Percentiles rank a stretch among this genome's conserved stretches.
Evolutionary conservation across 2,329 filamentous ascomycete species (phyloP).

Genomic region (Teratosphaeriaceae sp.): DNA sequence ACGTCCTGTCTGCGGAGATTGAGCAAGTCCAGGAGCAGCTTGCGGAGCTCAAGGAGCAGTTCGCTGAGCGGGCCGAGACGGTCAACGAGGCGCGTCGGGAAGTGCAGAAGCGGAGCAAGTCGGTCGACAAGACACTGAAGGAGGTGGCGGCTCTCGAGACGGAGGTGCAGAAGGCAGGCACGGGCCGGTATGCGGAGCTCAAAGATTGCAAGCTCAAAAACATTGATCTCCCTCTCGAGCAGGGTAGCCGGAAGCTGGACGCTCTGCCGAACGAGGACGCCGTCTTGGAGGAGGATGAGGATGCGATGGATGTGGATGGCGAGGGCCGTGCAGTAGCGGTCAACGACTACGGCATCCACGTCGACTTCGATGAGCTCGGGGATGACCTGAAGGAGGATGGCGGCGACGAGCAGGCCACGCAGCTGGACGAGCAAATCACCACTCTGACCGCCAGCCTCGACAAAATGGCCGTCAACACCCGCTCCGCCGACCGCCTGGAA

Average conservation of each 20-base stretch:
- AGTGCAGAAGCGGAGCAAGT: conserved; percentile 75
- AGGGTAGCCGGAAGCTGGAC: conserved; percentile 66
- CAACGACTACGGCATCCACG: conserved; percentile 85
- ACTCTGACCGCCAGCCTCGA: conserved; percentile 73
- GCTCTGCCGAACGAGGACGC: conserved; percentile 77
- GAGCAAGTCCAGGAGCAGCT: conserved; percentile 68
- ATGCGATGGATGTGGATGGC: conserved; percentile 90
- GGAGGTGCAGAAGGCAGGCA: conserved; percentile 77
- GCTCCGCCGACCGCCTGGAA: conserved; percentile 85
- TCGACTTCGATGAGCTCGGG: conserved; percentile 76
- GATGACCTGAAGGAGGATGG: conserved; percentile 75
- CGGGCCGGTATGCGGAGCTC: conserved; percentile 75
- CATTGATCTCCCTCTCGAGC: conserved; percentile 71
- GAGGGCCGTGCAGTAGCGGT: conserved; percentile 52
- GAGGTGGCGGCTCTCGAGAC: conserved; percentile 74
- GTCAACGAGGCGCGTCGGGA: conserved; percentile 73
- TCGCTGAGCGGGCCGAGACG: conserved; percentile 63
- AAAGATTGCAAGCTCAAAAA: conserved; percentile 91
- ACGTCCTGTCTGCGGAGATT: conserved; percentile 67
- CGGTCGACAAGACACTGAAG: conserved; percentile 69
- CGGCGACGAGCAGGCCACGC: conserved; percentile 64
- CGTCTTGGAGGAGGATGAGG: conserved; percentile 56
- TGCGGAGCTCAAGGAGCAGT: conserved; percentile 59
- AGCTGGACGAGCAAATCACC: conserved; percentile 69
- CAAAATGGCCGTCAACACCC: conserved; percentile 95